Evolutionary conservation across 163 green algal genomes (phyloP).

Genomic region (Chlorella variabilis): DNA sequence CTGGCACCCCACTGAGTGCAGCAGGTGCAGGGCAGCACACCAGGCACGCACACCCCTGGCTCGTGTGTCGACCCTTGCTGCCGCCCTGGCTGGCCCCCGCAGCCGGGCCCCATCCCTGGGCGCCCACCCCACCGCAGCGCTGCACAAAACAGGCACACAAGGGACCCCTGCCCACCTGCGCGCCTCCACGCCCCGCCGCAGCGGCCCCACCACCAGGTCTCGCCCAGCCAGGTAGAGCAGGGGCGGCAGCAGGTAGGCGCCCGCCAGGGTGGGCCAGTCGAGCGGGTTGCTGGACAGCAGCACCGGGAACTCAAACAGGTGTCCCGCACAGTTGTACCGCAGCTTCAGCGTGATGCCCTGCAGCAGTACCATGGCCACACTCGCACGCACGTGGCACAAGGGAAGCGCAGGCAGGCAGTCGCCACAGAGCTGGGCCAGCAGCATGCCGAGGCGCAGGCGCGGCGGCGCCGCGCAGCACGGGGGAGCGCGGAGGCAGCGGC

Average conservation of each 20-base stretch:
- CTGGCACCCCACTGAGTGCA: neutral
- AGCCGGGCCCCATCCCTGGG: too few species aligned
- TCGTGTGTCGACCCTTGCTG: neutral
- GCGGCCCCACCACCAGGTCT: constrained; percentile 58
- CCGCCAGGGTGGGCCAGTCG: constrained; percentile 51
- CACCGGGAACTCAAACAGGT: constrained; percentile 80
- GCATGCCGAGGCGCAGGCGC: too few species aligned
- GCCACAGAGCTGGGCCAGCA: too few species aligned
- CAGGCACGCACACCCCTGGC: neutral
- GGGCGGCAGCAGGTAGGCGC: constrained; percentile 63
- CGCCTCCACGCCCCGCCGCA: constrained; percentile 40
- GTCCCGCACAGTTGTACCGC: constrained; percentile 56
- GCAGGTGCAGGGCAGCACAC: neutral
- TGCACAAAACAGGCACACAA: too few species aligned
- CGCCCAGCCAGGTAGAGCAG: constrained; percentile 46
- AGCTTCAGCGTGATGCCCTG: constrained; percentile 64
- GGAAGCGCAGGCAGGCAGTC: too few species aligned
- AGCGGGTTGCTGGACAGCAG: constrained; percentile 49
- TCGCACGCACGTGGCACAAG: too few species aligned
- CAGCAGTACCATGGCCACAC: neutral
- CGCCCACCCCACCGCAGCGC: too few species aligned
- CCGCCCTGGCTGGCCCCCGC: too few species aligned
- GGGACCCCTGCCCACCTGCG: constrained; percentile 30
- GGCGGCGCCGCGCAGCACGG: neutral
- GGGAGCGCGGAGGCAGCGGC: neutral